Base-by-base conservation (phyloP, 768 basidiomycete species). In the Boletus subcaerulescens region DNA sequence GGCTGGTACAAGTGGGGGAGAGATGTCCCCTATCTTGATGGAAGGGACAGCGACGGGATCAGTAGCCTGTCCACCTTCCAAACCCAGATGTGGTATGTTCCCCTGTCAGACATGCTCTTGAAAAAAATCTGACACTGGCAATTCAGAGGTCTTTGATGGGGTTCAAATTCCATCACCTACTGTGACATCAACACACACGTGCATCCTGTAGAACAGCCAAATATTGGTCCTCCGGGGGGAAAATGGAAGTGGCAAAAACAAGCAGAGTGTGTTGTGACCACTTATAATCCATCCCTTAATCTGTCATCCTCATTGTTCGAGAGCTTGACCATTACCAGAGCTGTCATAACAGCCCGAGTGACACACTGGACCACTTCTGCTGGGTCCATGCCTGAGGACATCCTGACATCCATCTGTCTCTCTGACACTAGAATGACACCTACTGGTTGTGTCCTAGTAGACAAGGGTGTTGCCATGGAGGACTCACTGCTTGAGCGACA, bases 221-320 rank as follows among this genome's bases (percentile, higher is more conserved):
- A 42, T 14, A 1, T 43, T 7, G 40, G 56, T 18, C 48, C 35
- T 20, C 48, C 56, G 0, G 39, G 44, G 2, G 56, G 41, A 1
- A 43, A 35, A n/a, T 48, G 54, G 49, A 51, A n/a, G 49, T 15
- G 45, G 44, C 20, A 51, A 14, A 43, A 48, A 31, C 57, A 35
- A 17, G 42, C 26, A 2, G 45, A 50, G 32, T 38, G 24, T 3
- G n/a, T 26, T 6, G 53, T 1, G 33, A 14, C 17, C 15, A 9
- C 22, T 24, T 6, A 12, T 26, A n/a, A 24, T n/a, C 26, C 17
- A 17, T 44, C 43, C 24, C 15, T 9, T 44, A 15, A 26, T n/a
- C 14, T 26, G 4, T 44, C 14, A n/a, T 9, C 5, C 17, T 44
- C 43, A 29, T 9, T 17, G 15, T 29, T 11, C 43, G 14, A 35